These are phyloP conservation scores for Fusarium circinatum DNA, from an alignment of 2,329 filamentous ascomycete species.

Conservation along the genomic window DNA sequence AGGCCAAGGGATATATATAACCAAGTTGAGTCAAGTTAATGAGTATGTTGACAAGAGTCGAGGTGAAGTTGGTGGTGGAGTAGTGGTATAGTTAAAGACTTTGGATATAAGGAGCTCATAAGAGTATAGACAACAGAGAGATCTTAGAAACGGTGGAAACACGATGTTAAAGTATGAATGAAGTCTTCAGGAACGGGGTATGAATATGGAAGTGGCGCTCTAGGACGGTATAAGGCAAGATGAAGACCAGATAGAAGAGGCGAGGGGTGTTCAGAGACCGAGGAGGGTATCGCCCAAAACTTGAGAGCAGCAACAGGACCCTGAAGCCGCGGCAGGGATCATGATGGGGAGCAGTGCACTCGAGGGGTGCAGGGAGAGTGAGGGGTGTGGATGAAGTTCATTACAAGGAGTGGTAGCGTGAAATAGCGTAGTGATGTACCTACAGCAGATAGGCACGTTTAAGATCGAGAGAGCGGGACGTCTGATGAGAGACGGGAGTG, in stretches of 20 bases:
- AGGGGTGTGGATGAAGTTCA: constrained; percentile 1
- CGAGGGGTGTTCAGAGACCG: constrained; percentile 25
- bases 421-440: constrained; percentile 16
- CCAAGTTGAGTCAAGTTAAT: constrained; percentile 17
- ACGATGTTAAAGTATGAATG: constrained; percentile 35
- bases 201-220: constrained; percentile 40
- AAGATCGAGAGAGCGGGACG: constrained; percentile 32
- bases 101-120: constrained; percentile 6
- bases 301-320: constrained; percentile 35
- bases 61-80: constrained; percentile 6
- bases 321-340: constrained; percentile 38
- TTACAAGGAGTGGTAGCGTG: constrained; percentile 9
- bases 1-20: not conserved
- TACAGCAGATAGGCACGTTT: constrained; percentile 30
- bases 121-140: constrained; percentile 17
- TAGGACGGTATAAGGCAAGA: constrained; percentile 30
- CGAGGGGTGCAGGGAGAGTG: constrained; percentile 1
- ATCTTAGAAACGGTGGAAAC: constrained; percentile 10
- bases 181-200: constrained; percentile 28
- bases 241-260: constrained; percentile 33
- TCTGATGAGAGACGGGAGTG: constrained; percentile 32
- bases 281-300: constrained; percentile 40
- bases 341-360: constrained; percentile 26
- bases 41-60: constrained; percentile 17
- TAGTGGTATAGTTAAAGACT: constrained; percentile 9